phyloP scores from a whole-genome alignment of 495 filamentous ascomycete species.

The Aspergillus mulundensis region DNA sequence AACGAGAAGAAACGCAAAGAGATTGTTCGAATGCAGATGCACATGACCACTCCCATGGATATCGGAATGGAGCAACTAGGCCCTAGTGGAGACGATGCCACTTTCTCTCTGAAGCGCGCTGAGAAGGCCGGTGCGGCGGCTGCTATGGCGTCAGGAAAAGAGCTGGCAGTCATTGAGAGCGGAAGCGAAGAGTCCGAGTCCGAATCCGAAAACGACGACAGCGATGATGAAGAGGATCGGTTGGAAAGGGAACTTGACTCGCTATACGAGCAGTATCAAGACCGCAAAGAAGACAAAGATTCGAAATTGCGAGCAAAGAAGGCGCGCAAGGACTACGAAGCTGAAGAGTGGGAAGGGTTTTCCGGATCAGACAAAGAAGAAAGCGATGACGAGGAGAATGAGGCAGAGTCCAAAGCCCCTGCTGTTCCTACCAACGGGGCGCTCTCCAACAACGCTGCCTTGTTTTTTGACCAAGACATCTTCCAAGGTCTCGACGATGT shows the following conservation, averaged over 20 bases:
- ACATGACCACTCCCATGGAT: conserved; percentile 94
- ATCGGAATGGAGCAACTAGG: conserved; percentile 92
- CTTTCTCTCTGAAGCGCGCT: conserved; percentile 77
- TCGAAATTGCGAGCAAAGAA: conserved; percentile 88
- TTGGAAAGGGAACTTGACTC: conserved; percentile 80
- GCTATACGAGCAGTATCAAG: conserved; percentile 82
- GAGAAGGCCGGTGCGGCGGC: conserved; percentile 68
- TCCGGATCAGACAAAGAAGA: conserved; percentile 61
- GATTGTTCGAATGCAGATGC: conserved; percentile 88
- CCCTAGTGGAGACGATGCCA: conserved; percentile 67
- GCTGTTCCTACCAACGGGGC: conserved; percentile 39
- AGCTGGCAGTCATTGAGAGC: conserved; percentile 50
- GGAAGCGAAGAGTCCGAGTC: conserved; percentile 57
- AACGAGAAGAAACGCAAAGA: conserved; percentile 90
- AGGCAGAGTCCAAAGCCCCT: conserved; percentile 49
- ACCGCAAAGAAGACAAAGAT: conserved; percentile 70
- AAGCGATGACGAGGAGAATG: conserved; percentile 49
- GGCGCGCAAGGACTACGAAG: conserved; percentile 73
- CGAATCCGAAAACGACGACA: conserved; percentile 56
- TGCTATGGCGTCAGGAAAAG: conserved; percentile 72
- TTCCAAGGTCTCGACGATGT: conserved; percentile 73
- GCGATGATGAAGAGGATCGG: conserved; percentile 73
- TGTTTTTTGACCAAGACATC: conserved; percentile 94
- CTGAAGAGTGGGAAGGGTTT: conserved; percentile 89
- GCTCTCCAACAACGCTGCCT: conserved; percentile 74